Base-by-base conservation (phyloP, 2,329 filamentous ascomycete species). In the Fusarium coffeatum region DNA sequence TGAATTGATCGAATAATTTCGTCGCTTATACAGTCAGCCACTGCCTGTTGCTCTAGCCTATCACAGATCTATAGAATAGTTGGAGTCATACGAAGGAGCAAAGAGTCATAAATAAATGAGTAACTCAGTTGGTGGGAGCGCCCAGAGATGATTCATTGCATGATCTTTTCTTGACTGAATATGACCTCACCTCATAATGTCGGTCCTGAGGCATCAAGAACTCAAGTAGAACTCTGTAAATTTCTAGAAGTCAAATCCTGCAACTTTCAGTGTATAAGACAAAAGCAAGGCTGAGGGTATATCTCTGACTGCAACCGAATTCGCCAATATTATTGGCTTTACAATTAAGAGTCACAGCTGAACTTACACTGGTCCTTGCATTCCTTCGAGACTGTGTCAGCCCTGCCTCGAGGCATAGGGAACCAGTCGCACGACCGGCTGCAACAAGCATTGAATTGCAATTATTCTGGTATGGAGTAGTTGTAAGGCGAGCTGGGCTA, bases 121-220 rank as follows among this genome's bases (percentile, higher is more conserved):
- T 23, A 59, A 50, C 46, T 41, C 34, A 37, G 18, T 49, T 51
- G 32, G 41, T 42, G 42, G 25, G 28, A 48, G 47, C 20, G 22
- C 23, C 20, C 6, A 22, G 34, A 42, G 50, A 30, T 22, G 50
- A 54, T 51, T 53, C 28, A 56, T 23, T 30, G 23, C 10, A 59
- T 40, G 46, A 23, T 16, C 37, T 23, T 45, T 45, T 20, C 40
- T 25, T 43, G 43, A 37, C 51, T 27, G 49, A 27, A n/a, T 41
- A 51, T 51, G n/a, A 56, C 45, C 25, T 64, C 28, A 27, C 23
- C 34, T 30, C 34, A 4, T 32, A n/a, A 20, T 34, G 15, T 22
- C 11, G 13, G 42, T 69, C 72, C 72, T 74, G 71, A 72, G 72
- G 72, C 72, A 75, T 75, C 71, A 72, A 75, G 45, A 47, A 16